Conservation (phyloP, 441 rosid species). For the Dalechampia spathulata region DNA sequence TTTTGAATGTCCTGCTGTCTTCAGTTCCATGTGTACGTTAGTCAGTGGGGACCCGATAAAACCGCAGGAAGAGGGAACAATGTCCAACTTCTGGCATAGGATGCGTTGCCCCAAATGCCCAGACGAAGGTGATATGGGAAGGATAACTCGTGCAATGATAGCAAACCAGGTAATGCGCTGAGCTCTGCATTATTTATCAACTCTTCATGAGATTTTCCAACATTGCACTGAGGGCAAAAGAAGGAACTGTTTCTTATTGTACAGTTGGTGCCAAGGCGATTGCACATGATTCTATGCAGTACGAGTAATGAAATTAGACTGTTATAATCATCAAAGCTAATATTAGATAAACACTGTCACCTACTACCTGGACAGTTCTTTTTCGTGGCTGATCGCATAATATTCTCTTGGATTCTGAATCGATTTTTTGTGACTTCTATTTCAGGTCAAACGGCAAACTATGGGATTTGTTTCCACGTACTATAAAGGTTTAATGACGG, state of each 20-base stretch:
- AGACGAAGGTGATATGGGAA: conserved; percentile 49
- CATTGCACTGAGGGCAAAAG: not conserved
- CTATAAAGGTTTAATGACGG: conserved; percentile 90
- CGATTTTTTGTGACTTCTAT: conserved; percentile 9
- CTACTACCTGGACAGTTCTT: too few relatives aligned
- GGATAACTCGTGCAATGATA: conserved; percentile 62
- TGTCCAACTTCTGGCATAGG: conserved; percentile 55
- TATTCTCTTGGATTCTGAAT: not conserved
- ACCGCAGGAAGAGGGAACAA: conserved; percentile 40
- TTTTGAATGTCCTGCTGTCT: conserved; percentile 68
- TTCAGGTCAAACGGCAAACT: conserved; percentile 82
- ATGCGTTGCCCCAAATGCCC: conserved; percentile 75
- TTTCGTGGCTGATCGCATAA: not conserved
- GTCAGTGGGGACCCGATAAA: conserved; percentile 27
- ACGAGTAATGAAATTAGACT: not conserved
- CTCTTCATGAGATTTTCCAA: not conserved
- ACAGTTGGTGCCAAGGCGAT: not conserved
- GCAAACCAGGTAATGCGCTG: conserved; percentile 68
- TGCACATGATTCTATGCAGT: not conserved
- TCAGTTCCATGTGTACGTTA: conserved; percentile 38
- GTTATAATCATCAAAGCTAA: not conserved
- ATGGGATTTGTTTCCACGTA: conserved; percentile 65
- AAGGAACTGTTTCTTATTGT: not conserved
- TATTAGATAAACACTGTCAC: too few relatives aligned
- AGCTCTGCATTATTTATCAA: not conserved